These are phyloP conservation scores for Globisporangium emineosum DNA, from an alignment of 352 stramenopile species.

Conservation along the genomic window DNA sequence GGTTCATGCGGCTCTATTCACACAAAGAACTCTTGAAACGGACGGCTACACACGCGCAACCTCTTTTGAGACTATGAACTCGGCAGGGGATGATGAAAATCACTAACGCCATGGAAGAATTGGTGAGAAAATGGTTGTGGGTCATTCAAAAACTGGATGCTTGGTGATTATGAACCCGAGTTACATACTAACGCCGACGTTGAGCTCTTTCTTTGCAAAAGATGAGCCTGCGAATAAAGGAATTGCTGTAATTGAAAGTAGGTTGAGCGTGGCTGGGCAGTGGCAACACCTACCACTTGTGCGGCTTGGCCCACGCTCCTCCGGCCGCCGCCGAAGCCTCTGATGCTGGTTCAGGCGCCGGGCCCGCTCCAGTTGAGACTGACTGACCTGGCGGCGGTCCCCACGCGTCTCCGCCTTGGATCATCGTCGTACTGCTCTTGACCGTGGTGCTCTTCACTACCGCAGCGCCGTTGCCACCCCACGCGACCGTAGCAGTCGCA, in stretches of 20 bases:
- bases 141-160: background rate
- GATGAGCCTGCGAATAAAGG: background rate
- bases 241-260: background rate
- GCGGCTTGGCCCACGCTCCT: constrained; percentile 57
- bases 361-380: constrained; percentile 10
- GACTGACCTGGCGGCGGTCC: constrained; percentile 24
- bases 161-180: background rate
- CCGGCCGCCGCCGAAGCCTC: constrained; percentile 4
- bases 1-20: background rate
- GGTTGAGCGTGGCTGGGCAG: no score
- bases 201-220: background rate
- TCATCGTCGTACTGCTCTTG: constrained; percentile 12
- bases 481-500: constrained; percentile 11
- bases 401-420: constrained; percentile 16
- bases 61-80: background rate
- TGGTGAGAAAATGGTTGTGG: background rate
- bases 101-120: background rate
- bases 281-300: constrained; percentile 52
- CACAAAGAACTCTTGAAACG: constrained; percentile 4
- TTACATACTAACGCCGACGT: background rate
- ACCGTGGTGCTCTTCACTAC: constrained; percentile 10
- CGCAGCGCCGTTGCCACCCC: constrained; percentile 13
- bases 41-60: background rate
- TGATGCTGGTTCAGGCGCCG: constrained; percentile 9
- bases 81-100: background rate